Evolutionary conservation across 1,284 basidiomycete species (phyloP).

Genomic region (Sanghuangporus baumii): DNA sequence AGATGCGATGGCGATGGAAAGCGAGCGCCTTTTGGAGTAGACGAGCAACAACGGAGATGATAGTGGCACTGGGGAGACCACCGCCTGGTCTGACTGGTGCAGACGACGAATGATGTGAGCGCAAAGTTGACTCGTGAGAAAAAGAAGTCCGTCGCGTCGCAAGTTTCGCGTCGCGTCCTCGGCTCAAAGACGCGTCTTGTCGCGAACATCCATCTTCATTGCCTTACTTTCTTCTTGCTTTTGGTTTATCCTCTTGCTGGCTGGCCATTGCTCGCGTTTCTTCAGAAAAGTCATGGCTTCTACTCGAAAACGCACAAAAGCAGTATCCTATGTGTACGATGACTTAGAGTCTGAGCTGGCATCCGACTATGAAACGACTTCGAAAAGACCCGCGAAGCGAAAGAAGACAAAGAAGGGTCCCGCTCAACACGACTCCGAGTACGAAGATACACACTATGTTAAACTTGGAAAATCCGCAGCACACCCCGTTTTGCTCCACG

Average conservation of each 20-base stretch:
- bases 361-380: constrained; percentile 4
- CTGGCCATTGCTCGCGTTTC: too few relatives aligned
- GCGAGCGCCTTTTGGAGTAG: not conserved
- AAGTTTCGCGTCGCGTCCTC: not conserved
- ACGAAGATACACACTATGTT: not conserved
- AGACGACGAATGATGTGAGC: not conserved
- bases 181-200: constrained; percentile 3
- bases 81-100: not conserved
- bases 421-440: not conserved
- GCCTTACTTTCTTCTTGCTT: not conserved
- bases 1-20: not conserved
- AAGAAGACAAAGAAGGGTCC: constrained; percentile 1
- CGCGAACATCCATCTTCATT: constrained; percentile 1
- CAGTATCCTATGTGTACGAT: constrained; percentile 12
- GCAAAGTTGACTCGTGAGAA: constrained; percentile 1
- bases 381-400: constrained; percentile 8
- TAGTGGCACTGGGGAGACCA: not conserved
- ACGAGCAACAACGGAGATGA: not conserved
- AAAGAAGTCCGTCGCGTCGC: not conserved
- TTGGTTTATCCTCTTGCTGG: not conserved
- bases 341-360: constrained; percentile 1
- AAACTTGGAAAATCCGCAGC: constrained; percentile 5
- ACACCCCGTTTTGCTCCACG: constrained; percentile 32
- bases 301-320: constrained; percentile 10
- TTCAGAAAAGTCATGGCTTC: not conserved